A percentile compares a stretch with the other conserved stretches of the same genome.
Conservation (phyloP, 2,329 filamentous ascomycete genomes). For the Claviceps capensis region DNA sequence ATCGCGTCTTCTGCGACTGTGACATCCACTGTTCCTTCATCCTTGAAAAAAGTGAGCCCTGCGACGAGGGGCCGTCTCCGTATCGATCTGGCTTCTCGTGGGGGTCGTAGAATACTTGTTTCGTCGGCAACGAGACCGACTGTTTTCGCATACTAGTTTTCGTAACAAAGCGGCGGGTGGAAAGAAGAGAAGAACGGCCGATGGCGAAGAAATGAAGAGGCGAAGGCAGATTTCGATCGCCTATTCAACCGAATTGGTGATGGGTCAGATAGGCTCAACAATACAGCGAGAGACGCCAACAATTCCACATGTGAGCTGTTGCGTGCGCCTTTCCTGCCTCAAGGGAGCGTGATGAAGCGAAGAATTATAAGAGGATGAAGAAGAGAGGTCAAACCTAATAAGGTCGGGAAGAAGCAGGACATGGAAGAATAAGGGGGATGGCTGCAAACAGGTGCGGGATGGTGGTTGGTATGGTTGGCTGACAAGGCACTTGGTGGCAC, state of each 20-base stretch:
- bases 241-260: neutral
- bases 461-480: neutral
- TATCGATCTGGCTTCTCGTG: conserved; percentile 54
- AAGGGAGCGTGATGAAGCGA: neutral
- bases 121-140: conserved; percentile 48
- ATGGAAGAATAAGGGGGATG: neutral
- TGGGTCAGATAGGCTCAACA: conserved; percentile 6
- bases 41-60: conserved; percentile 37
- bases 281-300: conserved; percentile 14
- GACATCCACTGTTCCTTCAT: conserved; percentile 46
- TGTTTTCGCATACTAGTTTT: conserved; percentile 45
- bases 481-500: neutral
- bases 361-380: neutral
- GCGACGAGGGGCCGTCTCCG: conserved; percentile 29
- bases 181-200: conserved; percentile 4
- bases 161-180: neutral
- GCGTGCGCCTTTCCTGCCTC: neutral
- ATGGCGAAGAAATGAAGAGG: neutral
- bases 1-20: conserved; percentile 51
- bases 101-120: conserved; percentile 45
- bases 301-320: conserved; percentile 2
- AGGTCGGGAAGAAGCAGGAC: neutral
- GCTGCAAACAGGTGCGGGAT: neutral
- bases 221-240: neutral
- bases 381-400: neutral